A percentile compares a stretch with the other conserved stretches of the same genome.
These are phyloP conservation scores for Cucurbita ficifolia DNA, from an alignment of 306 rosid genomes.

Conservation along the genomic window DNA sequence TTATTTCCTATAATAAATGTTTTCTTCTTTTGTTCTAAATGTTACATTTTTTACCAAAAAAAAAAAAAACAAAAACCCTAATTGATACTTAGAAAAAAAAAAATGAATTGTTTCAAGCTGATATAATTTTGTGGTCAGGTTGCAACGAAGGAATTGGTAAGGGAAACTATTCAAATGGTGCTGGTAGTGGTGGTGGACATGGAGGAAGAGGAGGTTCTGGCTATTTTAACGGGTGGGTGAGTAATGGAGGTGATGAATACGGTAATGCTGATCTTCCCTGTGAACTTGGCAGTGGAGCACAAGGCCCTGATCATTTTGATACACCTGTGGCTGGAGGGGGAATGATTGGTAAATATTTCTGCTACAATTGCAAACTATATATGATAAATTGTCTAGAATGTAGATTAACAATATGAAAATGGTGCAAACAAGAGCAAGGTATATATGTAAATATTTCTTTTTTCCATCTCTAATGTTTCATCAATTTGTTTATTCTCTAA, in stretches of 20 bases:
- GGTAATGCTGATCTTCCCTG: slow-evolving; percentile 94
- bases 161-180: slow-evolving; percentile 90
- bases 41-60: neutral
- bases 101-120: neutral
- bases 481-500: neutral
- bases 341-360: slow-evolving; percentile 59
- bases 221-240: slow-evolving; percentile 58
- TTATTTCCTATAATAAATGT: neutral
- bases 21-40: slow-evolving; percentile 12
- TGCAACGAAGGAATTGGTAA: slow-evolving; percentile 88
- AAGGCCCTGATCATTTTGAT: slow-evolving; percentile 56
- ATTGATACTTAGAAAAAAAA: neutral
- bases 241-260: slow-evolving; percentile 71
- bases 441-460: too few relatives aligned
- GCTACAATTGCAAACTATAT: neutral
- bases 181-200: slow-evolving; percentile 99
- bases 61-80: neutral
- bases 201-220: slow-evolving; percentile 99
- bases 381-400: neutral
- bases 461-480: neutral
- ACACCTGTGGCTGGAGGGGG: slow-evolving; percentile 84
- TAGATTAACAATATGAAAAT: neutral
- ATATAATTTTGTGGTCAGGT: slow-evolving; percentile 41
- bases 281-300: slow-evolving; percentile 91
- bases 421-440: neutral